Conservation (phyloP, 75 land plant species). For the Chamaecyparis obtusa region DNA sequence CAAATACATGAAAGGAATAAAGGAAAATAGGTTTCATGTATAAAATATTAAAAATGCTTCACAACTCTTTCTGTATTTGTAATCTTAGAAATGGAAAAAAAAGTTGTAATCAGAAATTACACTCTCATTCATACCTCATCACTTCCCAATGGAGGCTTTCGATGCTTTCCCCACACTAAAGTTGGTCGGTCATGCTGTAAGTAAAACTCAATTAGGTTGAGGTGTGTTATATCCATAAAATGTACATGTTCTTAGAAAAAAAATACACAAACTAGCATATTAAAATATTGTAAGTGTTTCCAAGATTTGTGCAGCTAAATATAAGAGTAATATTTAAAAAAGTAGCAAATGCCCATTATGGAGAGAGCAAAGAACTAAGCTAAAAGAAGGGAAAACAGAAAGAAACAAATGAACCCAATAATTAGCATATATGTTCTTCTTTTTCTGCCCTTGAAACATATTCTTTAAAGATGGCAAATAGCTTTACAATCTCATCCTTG, state of each 20-base stretch:
- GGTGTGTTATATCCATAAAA: neutral
- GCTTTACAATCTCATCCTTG: neutral
- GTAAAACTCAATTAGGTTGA: neutral
- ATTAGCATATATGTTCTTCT: neutral
- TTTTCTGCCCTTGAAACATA: neutral
- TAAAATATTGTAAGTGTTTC: neutral
- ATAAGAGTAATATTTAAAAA: neutral
- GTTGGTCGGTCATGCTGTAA: conserved; percentile 68
- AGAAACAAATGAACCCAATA: neutral
- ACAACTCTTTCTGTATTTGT: neutral
- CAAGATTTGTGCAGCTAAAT: neutral
- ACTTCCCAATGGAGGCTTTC: conserved; percentile 64
- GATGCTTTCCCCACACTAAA: conserved; percentile 85
- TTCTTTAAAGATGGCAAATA: neutral
- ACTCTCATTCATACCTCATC: conserved; percentile 63
- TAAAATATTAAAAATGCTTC: neutral
- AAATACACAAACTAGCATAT: neutral
- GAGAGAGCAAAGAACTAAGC: neutral
- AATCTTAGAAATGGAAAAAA: neutral
- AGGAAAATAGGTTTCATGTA: neutral
- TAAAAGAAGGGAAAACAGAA: neutral
- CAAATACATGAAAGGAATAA: too few relatives aligned
- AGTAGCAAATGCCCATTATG: neutral
- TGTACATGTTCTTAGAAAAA: neutral
- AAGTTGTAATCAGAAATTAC: neutral